These are phyloP conservation scores for Yamagishiella unicocca DNA, from an alignment of 139 green algal species.

Conservation along the genomic window DNA sequence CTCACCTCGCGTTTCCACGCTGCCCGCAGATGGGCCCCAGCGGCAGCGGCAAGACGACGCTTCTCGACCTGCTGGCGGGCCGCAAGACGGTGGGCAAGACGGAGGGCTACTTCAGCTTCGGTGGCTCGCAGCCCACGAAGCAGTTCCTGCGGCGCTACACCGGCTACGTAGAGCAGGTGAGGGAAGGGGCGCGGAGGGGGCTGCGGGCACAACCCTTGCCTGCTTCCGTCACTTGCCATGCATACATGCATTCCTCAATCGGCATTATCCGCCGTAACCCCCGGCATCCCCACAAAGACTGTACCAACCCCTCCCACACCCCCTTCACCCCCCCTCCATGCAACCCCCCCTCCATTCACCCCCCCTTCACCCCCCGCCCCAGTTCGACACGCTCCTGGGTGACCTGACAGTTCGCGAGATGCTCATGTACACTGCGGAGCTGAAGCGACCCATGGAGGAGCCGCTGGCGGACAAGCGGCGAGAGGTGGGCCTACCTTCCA, in stretches of 20 bases:
- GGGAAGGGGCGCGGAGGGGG: not conserved
- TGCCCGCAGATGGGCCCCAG: constrained; percentile 74
- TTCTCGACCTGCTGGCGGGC: constrained; percentile 73
- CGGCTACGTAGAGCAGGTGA: constrained; percentile 69
- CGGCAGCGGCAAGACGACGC: constrained; percentile 86
- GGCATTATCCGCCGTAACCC: not conserved
- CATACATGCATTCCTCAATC: not conserved
- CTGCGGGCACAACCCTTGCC: not conserved
- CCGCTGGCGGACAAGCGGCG: constrained; percentile 54
- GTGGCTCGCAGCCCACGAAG: constrained; percentile 61
- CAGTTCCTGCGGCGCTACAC: constrained; percentile 78
- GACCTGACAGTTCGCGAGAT: constrained; percentile 80
- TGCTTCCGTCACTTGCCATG: not conserved
- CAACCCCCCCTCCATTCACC: constrained; percentile 73
- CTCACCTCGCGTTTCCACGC: too few species aligned
- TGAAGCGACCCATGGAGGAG: constrained; percentile 59
- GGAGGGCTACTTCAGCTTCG: constrained; percentile 75
- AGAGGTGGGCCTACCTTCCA: constrained; percentile 51
- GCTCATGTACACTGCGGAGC: constrained; percentile 86
- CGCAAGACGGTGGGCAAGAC: constrained; percentile 63
- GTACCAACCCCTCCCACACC: too few species aligned
- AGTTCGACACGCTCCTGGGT: constrained; percentile 78
- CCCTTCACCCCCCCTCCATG: not conserved
- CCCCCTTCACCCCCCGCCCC: constrained; percentile 52
- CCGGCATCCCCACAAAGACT: too few species aligned